Evolutionary conservation across 768 basidiomycete genomes (phyloP).

Genomic region (Mycena chlorophos): DNA sequence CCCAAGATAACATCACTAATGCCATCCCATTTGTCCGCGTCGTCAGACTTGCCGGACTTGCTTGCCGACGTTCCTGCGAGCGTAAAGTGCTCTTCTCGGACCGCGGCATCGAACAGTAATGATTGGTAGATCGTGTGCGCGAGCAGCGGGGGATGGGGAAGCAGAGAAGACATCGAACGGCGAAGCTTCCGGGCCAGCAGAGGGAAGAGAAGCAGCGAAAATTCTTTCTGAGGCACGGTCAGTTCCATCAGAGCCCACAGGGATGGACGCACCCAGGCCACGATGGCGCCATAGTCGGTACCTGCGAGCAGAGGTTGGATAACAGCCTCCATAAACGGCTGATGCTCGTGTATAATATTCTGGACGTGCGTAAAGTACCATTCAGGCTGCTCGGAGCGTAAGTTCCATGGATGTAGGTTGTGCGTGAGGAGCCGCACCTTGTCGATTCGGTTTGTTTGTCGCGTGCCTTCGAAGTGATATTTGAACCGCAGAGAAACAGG

Average conservation of each 20-base stretch:
- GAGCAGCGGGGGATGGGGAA: slow-evolving; percentile 78
- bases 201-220: slow-evolving; percentile 75
- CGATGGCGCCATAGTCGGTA: slow-evolving; percentile 62
- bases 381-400: slow-evolving; percentile 64
- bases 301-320: slow-evolving; percentile 68
- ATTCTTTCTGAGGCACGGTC: slow-evolving; percentile 63
- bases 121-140: slow-evolving; percentile 97
- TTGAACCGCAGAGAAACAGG: slow-evolving; percentile 87
- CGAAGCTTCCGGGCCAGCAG: slow-evolving; percentile 74
- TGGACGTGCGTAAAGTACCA: slow-evolving; percentile 95
- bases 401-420: background rate
- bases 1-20: slow-evolving; percentile 81
- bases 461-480: slow-evolving; percentile 88
- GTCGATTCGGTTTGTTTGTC: slow-evolving; percentile 88
- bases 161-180: slow-evolving; percentile 68
- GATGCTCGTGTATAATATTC: slow-evolving; percentile 85
- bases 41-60: slow-evolving; percentile 19
- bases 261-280: slow-evolving; percentile 66
- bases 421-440: slow-evolving; percentile 60
- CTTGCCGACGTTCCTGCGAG: slow-evolving; percentile 52
- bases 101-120: slow-evolving; percentile 77
- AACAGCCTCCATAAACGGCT: slow-evolving; percentile 71
- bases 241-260: slow-evolving; percentile 5
- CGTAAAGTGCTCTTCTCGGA: slow-evolving; percentile 73
- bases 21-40: slow-evolving; percentile 61